phyloP scores from a whole-genome alignment of 805 yeast species.

The Pichia kluyveri region DNA sequence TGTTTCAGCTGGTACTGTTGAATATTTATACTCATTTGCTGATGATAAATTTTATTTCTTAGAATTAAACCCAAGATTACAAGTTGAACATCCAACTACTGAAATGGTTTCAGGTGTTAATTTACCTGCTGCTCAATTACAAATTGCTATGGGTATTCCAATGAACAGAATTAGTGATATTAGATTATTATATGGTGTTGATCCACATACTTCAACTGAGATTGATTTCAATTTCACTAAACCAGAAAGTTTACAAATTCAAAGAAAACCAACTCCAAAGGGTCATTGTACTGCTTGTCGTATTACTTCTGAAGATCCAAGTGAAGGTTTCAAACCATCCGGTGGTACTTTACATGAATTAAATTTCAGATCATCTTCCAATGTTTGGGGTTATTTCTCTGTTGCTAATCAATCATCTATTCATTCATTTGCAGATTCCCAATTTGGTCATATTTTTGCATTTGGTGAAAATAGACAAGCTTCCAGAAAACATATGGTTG shows the following conservation, averaged over 20 bases:
- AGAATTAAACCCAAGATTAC: conserved; percentile 96
- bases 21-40: conserved; percentile 86
- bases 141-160: conserved; percentile 99
- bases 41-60: conserved; percentile 94
- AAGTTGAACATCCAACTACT: conserved; percentile 99
- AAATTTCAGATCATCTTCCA: conserved; percentile 93
- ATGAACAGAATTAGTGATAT: conserved; percentile 91
- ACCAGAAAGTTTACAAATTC: conserved; percentile 63
- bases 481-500: conserved; percentile 97
- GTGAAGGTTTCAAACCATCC: conserved; percentile 98
- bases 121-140: conserved; percentile 96
- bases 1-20: conserved; percentile 99
- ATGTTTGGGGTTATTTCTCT: conserved; percentile 99
- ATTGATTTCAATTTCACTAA: conserved; percentile 85
- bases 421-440: conserved; percentile 97
- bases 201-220: conserved; percentile 84
- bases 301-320: conserved; percentile 98
- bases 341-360: conserved; percentile 95
- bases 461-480: conserved; percentile 98
- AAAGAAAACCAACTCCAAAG: conserved; percentile 89
- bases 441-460: conserved; percentile 97
- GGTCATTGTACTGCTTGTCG: conserved; percentile 99
- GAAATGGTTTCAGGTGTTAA: conserved; percentile 99
- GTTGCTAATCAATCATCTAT: conserved; percentile 95
- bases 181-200: conserved; percentile 87